Percentiles rank a stretch among this genome's conserved stretches.
phyloP scores from a whole-genome alignment of 306 rosid species.

The Medicago lupulina region DNA sequence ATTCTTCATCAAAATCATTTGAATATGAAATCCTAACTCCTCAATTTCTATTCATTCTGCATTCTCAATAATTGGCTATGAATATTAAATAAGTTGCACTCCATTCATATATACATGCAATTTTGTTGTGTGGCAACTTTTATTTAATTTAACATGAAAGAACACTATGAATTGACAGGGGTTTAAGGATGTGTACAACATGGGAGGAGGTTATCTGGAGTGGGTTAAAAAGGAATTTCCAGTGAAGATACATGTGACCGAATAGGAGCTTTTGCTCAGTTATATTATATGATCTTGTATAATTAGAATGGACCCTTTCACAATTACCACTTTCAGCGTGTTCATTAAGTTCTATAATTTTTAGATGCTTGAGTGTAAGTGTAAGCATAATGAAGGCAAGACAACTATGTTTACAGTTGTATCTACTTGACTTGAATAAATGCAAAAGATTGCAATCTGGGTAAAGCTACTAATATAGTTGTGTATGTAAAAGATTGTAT shows the following conservation, averaged over 20 bases:
- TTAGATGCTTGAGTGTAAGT: not conserved
- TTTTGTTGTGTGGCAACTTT: not conserved
- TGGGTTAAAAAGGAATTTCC: slow-evolving; percentile 65
- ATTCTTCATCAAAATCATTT: not conserved
- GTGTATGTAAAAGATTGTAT: too few relatives aligned
- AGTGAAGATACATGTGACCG: slow-evolving; percentile 12
- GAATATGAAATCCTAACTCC: not conserved
- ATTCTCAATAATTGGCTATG: not conserved
- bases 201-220: slow-evolving; percentile 85
- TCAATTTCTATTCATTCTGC: not conserved
- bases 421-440: not conserved
- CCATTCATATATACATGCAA: too few relatives aligned
- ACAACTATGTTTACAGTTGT: slow-evolving; percentile 16
- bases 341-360: not conserved
- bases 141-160: slow-evolving; percentile 6
- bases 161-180: slow-evolving; percentile 58
- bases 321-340: slow-evolving; percentile 15
- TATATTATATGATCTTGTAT: not conserved
- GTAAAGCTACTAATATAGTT: not conserved
- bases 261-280: not conserved
- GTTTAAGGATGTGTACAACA: slow-evolving; percentile 66
- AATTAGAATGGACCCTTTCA: not conserved
- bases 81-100: too few relatives aligned
- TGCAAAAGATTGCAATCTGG: not conserved
- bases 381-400: not conserved